Evolutionary conservation across 257 asterid genomes (phyloP).

Genomic region (Capsicum baccatum): DNA sequence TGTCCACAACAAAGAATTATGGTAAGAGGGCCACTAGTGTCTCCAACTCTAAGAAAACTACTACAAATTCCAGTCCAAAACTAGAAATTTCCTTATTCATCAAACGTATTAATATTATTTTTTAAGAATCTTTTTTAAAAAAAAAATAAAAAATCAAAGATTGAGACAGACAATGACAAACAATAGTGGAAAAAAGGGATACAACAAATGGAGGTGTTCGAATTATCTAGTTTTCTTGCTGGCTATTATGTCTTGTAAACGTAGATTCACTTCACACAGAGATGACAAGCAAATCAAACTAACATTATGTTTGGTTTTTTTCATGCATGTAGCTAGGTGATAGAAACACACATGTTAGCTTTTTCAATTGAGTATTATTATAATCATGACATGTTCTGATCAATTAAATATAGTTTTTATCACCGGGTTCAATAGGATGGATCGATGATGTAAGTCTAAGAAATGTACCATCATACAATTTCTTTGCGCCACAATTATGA

Average conservation of each 20-base stretch:
- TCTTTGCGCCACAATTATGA: not conserved
- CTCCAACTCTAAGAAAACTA: not conserved
- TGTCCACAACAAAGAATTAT: slow-evolving; percentile 11
- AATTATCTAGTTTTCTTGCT: slow-evolving; percentile 11
- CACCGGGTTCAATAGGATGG: not conserved
- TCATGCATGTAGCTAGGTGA: slow-evolving; percentile 8
- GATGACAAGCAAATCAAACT: slow-evolving; percentile 21
- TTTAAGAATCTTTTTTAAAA: not conserved
- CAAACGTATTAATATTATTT: not conserved
- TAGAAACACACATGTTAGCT: not conserved
- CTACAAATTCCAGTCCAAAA: slow-evolving; percentile 18
- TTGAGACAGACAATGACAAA: slow-evolving; percentile 14
- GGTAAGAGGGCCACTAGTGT: slow-evolving; percentile 26
- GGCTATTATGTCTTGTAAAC: slow-evolving; percentile 23
- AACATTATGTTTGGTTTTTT: not conserved
- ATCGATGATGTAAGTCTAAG: not conserved
- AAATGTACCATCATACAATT: not conserved
- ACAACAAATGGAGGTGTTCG: slow-evolving; percentile 1
- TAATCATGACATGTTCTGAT: not conserved
- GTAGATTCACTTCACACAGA: not conserved
- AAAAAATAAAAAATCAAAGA: not conserved
- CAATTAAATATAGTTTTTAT: not conserved
- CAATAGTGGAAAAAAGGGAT: slow-evolving; percentile 11
- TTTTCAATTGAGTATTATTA: not conserved
- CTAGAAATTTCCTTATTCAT: not conserved